These are phyloP conservation scores for Beta lomatogona DNA, from an alignment of 179 eudicot genomes.

Conservation along the genomic window DNA sequence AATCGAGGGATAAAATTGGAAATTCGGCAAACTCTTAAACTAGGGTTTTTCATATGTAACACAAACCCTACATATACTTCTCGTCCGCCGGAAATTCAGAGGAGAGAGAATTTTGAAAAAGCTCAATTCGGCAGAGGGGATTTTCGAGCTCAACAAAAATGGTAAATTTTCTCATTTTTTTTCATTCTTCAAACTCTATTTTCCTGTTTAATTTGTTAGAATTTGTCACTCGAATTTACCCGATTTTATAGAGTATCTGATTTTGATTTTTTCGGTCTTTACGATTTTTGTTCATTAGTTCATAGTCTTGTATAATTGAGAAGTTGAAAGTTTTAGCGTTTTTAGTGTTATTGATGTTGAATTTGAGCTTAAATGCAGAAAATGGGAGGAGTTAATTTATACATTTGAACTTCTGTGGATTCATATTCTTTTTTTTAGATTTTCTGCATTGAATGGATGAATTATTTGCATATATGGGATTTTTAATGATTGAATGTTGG, in stretches of 20 bases:
- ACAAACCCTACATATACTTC: constrained; percentile 23
- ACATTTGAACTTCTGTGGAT: too few relatives aligned
- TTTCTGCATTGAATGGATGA: too few relatives aligned
- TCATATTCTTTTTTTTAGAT: too few relatives aligned
- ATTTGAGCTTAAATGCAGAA: too few relatives aligned
- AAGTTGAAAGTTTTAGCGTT: neutral
- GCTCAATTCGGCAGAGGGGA: neutral
- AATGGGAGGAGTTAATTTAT: too few relatives aligned
- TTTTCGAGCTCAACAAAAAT: constrained; percentile 16
- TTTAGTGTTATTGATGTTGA: too few relatives aligned
- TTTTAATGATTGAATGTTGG: neutral
- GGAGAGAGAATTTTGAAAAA: neutral
- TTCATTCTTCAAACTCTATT: neutral
- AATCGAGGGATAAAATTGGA: constrained; percentile 12
- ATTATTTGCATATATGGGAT: too few relatives aligned
- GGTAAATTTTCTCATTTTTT: constrained; percentile 11
- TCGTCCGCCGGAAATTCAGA: constrained; percentile 11
- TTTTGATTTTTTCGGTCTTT: neutral
- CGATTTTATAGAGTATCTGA: neutral
- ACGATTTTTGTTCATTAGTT: neutral
- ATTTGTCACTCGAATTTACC: neutral
- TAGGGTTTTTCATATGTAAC: constrained; percentile 23
- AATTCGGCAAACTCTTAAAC: neutral
- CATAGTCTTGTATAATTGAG: neutral
- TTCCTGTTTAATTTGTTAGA: neutral